Evolutionary conservation across 371 early-diverging fungal species (phyloP).

Genomic region (Apophysomyces variabilis): DNA sequence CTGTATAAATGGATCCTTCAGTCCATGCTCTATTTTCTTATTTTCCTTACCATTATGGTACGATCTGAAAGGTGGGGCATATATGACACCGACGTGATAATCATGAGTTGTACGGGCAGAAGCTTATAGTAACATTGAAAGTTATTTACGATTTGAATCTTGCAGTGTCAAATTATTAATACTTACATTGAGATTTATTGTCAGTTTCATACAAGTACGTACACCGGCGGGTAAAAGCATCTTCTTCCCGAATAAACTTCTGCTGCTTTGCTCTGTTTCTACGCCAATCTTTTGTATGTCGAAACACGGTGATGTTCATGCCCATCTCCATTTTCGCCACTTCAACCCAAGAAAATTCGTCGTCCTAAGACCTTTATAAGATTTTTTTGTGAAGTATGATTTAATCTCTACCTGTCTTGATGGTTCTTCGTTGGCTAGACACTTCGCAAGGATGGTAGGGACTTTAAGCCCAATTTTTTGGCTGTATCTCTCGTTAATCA

Average conservation of each 20-base stretch:
- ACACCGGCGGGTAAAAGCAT: conserved; percentile 67
- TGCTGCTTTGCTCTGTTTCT: conserved; percentile 61
- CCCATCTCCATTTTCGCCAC: conserved; percentile 68
- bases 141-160: too few species aligned
- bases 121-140: conserved; percentile 16
- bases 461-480: conserved; percentile 64
- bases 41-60: conserved; percentile 37
- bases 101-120: conserved; percentile 35
- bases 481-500: conserved; percentile 65
- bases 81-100: conserved; percentile 62
- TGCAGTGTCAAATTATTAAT: too few species aligned
- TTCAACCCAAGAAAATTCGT: conserved; percentile 71
- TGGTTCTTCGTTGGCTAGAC: conserved; percentile 56
- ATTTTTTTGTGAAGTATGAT: not conserved
- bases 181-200: conserved; percentile 25
- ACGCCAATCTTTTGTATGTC: conserved; percentile 64
- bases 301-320: conserved; percentile 64
- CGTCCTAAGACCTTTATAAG: conserved; percentile 17
- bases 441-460: conserved; percentile 60
- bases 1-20: not conserved
- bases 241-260: conserved; percentile 67
- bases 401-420: conserved; percentile 8
- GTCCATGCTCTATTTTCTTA: not conserved
- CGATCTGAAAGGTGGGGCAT: conserved; percentile 61
- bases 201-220: conserved; percentile 62